phyloP scores from a whole-genome alignment of 768 basidiomycete genomes.

The Lentinus brumalis region DNA sequence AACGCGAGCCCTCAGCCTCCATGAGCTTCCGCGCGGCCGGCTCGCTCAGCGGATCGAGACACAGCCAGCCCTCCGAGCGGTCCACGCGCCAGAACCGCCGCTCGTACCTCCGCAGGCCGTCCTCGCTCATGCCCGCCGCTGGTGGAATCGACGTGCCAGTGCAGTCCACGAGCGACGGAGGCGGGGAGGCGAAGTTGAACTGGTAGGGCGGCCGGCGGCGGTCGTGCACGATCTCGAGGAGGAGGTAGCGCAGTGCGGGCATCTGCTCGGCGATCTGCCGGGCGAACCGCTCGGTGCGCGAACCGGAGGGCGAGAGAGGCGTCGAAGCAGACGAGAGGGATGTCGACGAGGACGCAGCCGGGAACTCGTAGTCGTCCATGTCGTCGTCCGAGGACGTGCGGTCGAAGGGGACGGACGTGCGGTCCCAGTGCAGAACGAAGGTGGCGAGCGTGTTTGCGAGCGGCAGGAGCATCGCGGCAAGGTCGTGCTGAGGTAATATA shows the following conservation, averaged over 20 bases:
- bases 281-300: conserved; percentile 1
- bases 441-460: conserved; percentile 10
- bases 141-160: not conserved
- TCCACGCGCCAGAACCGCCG: conserved; percentile 16
- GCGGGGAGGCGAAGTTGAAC: not conserved
- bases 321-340: not conserved
- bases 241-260: conserved; percentile 11
- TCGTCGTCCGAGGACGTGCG: conserved; percentile 11
- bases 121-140: not conserved
- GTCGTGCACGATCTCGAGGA: conserved; percentile 10
- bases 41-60: conserved; percentile 9
- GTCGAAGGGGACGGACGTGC: conserved; percentile 20
- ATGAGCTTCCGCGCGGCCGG: not conserved
- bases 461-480: conserved; percentile 11
- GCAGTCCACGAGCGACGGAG: not conserved
- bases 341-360: not conserved
- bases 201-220: not conserved
- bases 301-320: not conserved
- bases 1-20: conserved; percentile 2
- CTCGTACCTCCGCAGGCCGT: not conserved
- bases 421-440: conserved; percentile 17
- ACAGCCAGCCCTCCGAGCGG: conserved; percentile 8
- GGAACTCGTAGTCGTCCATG: not conserved
- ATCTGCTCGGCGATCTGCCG: conserved; percentile 5
- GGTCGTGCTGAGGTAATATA: conserved; percentile 1